Percentiles rank a stretch among this genome's conserved stretches.
Conservation (phyloP, 2,329 filamentous ascomycete genomes). For the Thielaviopsis euricoi region DNA sequence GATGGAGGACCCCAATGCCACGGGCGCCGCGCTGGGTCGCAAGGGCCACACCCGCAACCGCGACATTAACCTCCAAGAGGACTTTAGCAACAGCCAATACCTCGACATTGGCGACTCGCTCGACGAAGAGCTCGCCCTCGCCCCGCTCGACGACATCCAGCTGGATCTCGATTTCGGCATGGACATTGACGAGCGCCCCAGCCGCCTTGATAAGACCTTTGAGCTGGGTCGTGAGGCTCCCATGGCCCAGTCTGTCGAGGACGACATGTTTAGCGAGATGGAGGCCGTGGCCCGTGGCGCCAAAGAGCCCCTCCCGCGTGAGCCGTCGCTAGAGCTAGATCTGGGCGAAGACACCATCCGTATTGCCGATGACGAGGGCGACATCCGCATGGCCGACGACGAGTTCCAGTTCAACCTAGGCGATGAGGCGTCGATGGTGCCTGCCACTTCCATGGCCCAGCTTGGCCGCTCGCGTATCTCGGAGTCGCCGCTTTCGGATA, state of each 20-base stretch:
- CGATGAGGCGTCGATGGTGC: slow-evolving; percentile 41
- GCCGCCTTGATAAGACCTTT: slow-evolving; percentile 43
- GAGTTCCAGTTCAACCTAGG: slow-evolving; percentile 47
- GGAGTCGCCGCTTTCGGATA: slow-evolving; percentile 54
- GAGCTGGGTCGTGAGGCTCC: slow-evolving; percentile 85
- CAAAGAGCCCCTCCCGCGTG: slow-evolving; percentile 33
- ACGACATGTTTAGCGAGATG: slow-evolving; percentile 51
- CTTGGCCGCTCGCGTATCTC: slow-evolving; percentile 45
- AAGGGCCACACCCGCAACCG: slow-evolving; percentile 42
- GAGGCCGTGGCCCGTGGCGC: slow-evolving; percentile 35
- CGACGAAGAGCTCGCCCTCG: slow-evolving; percentile 40
- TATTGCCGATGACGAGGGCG: slow-evolving; percentile 47
- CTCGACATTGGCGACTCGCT: slow-evolving; percentile 47
- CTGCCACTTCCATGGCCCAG: slow-evolving; percentile 26
- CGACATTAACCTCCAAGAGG: slow-evolving; percentile 53
- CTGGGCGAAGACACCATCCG: slow-evolving; percentile 37
- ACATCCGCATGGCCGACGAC: slow-evolving; percentile 42
- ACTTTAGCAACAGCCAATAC: slow-evolving; percentile 63
- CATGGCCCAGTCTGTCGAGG: slow-evolving; percentile 46
- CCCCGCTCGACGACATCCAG: slow-evolving; percentile 48
- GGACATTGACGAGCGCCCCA: slow-evolving; percentile 48
- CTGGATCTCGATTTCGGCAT: slow-evolving; percentile 61
- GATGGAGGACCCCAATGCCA: slow-evolving; percentile 43
- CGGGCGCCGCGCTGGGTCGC: slow-evolving; percentile 32
- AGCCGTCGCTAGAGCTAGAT: slow-evolving; percentile 37